Percentiles rank a stretch among this genome's conserved stretches.
Evolutionary conservation across 2,329 filamentous ascomycete species (phyloP).

Genomic region (Arthroderma uncinatum): DNA sequence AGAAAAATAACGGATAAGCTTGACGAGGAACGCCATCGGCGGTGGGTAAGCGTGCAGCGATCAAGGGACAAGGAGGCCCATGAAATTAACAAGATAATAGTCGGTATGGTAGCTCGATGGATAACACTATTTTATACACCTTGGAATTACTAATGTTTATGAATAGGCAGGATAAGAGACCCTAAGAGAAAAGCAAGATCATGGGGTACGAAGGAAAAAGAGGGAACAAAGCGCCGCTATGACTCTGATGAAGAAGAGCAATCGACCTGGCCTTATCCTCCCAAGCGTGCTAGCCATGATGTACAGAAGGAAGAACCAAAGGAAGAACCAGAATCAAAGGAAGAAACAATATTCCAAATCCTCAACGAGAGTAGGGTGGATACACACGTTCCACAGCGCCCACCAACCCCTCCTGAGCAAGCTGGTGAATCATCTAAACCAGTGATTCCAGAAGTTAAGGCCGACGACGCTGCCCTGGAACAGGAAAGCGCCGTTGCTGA

Average conservation of each 20-base stretch:
- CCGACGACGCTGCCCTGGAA: background rate
- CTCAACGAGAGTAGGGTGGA: background rate
- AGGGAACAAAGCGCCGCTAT: background rate
- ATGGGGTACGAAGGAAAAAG: background rate
- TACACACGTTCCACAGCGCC: background rate
- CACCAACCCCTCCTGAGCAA: background rate
- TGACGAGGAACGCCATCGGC: constrained; percentile 6
- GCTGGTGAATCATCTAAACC: background rate
- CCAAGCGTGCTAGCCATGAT: background rate
- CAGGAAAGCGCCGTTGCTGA: background rate
- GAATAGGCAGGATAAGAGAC: background rate
- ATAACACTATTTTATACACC: background rate
- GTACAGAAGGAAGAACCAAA: background rate
- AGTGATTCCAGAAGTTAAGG: background rate
- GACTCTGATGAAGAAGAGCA: background rate
- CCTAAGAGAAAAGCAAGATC: background rate
- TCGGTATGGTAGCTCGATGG: constrained; percentile 4
- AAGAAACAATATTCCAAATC: background rate
- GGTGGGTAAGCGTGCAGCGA: background rate
- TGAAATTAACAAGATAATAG: constrained; percentile 5
- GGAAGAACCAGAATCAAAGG: no score
- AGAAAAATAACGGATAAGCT: constrained; percentile 9
- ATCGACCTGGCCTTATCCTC: background rate
- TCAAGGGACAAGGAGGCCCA: constrained; percentile 8
- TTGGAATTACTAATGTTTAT: background rate